Evolutionary conservation across 78 protist species (phyloP), one percentile per base, ranked within the genome.

Genomic region (Dictyostelium citrinum): DNA sequence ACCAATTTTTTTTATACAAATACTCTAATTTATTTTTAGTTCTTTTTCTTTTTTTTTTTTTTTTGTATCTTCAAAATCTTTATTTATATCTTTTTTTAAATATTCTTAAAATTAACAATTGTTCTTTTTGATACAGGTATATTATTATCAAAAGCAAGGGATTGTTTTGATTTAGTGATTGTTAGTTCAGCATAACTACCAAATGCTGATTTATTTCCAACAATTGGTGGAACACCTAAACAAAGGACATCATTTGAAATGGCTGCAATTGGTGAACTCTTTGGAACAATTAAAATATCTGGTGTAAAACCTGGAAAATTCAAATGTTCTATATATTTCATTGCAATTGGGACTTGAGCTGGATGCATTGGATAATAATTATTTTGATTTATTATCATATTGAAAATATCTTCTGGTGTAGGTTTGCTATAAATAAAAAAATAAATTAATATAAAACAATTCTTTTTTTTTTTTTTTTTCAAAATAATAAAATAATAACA

Each of bases 311-410:
- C 27, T 27, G 84, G 93, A 46, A 88, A 88, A 29, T 31, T 46
- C 5, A 88, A 20, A 39, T 20, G n/a, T 29, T 43, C 17, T 7
- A 39, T 11, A 68, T 49, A n/a, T 33, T 17, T 24, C 55, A 67
- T 60, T 5, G 49, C 41, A 16, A 88, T 58, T 78, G 93, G 93
- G 33, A 72, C 80, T 16, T 88, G 80, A 45, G 93, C 27, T 49
- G 93, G 93, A 68, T 78, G 60, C 14, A 88, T 29, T 67, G 93
- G 93, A 88, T 88, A 88, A 68, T 45, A 88, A 33, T 20, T 64
- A 22, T 68, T 83, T 78, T 88, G 93, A 31, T 88, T 39, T 4
- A 88, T 78, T 9, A 88, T 78, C 79, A 46, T 46, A 43, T 78
- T 29, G 55, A 45, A 88, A 29, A 88, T 88, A 79, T 61, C 51